Base-by-base conservation (phyloP, 2,329 filamentous ascomycete genomes). In the Passalora sequoiae region DNA sequence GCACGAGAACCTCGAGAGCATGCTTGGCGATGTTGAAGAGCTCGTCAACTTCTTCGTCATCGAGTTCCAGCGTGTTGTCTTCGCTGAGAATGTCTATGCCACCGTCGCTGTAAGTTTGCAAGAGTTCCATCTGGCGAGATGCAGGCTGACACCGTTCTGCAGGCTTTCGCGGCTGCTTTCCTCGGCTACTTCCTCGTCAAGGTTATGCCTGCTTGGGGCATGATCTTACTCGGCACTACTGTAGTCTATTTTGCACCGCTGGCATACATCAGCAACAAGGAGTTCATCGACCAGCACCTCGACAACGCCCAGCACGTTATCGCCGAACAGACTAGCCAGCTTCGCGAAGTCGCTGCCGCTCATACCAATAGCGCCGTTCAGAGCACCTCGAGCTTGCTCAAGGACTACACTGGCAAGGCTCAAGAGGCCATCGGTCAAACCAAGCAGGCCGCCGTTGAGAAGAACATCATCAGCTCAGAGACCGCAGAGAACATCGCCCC, bases 21-120 rank as follows among this genome's bases (percentile, higher is more conserved):
- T 78, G 16, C 66, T 80, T 37, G 78, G 80, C 52, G 80, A 83
- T 60, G 60, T 80, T 10, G 77, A 80, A 62, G 78, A 83, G 66
- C 68, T 83, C 41, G 70, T 78, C 66, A 81, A 83, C 69, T 83
- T 83, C 67, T 79, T 82, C 65, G 72, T 83, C 54, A 81, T 83
- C 50, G 80, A 83, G 61, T 77, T 79, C 60, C 80, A 83, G 69
- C 75, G 80, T 46, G 72, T 83, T 51, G 62, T 83, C 46, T 83
- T 82, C 56, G 79, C 76, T 22, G 80, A 83, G 70, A 83, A 83
- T 56, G 69, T 81, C 43, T 71, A 74, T 46, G 75, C 74, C 47
- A 82, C 79, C 10, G 63, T 77, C 60, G 72, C 70, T 46, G 78
- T 81, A 72, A 63, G 77, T 66, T 19, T 2, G 25, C 8, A 2